phyloP scores from a whole-genome alignment of 2,329 filamentous ascomycete species.

The Didymella lethalis region DNA sequence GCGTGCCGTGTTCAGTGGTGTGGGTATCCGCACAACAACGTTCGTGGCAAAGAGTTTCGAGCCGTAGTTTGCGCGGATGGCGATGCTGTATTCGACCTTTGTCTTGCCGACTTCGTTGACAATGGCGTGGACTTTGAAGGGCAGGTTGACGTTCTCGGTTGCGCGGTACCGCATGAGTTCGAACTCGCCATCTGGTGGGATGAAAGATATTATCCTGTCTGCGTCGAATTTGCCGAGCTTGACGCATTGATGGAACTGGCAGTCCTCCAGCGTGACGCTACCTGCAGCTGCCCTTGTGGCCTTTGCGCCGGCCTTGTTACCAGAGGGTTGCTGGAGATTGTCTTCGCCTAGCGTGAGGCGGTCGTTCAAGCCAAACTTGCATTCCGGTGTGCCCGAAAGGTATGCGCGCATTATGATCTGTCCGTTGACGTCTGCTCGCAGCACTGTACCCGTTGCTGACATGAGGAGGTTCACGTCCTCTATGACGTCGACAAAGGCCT shows the following conservation, averaged over 20 bases:
- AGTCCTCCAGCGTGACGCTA: slow-evolving; percentile 95
- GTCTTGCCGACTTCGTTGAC: slow-evolving; percentile 97
- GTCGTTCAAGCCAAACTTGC: slow-evolving; percentile 98
- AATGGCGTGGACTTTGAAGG: slow-evolving; percentile 98
- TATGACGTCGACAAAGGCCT: slow-evolving; percentile 98
- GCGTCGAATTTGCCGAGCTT: slow-evolving; percentile 97
- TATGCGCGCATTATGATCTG: slow-evolving; percentile 99
- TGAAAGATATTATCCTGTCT: slow-evolving; percentile 95
- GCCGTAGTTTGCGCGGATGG: slow-evolving; percentile 95
- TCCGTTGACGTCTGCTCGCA: slow-evolving; percentile 94
- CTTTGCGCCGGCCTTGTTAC: slow-evolving; percentile 81
- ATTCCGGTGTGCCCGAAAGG: slow-evolving; percentile 93
- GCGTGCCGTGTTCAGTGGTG: slow-evolving; percentile 92
- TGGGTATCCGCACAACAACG: slow-evolving; percentile 91
- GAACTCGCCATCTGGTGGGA: slow-evolving; percentile 96
- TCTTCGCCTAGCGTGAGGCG: slow-evolving; percentile 82
- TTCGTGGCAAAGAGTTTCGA: slow-evolving; percentile 97
- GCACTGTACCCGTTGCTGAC: slow-evolving; percentile 94
- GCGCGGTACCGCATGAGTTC: slow-evolving; percentile 98
- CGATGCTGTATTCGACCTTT: slow-evolving; percentile 98
- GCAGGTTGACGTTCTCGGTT: slow-evolving; percentile 97
- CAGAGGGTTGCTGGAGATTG: slow-evolving; percentile 68
- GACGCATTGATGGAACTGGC: slow-evolving; percentile 98
- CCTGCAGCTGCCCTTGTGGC: slow-evolving; percentile 95
- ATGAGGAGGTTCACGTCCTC: slow-evolving; percentile 99